phyloP scores from a whole-genome alignment of 2,329 filamentous ascomycete species.

The Calonectria pseudoreteaudii region DNA sequence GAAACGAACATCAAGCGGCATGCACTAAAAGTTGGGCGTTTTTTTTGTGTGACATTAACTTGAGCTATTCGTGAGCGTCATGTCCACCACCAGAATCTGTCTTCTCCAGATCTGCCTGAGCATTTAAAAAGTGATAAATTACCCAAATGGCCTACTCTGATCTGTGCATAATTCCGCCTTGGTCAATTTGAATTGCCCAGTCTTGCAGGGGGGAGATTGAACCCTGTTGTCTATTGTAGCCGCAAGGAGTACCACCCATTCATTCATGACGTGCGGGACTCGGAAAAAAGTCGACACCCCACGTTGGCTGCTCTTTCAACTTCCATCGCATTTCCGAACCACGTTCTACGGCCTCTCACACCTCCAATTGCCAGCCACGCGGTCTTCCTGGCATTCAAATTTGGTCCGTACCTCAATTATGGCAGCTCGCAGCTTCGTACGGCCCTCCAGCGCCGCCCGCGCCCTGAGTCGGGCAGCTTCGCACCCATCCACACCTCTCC shows the following conservation, averaged over 20 bases:
- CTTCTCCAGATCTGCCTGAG: conserved; percentile 1
- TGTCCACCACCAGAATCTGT: conserved; percentile 2
- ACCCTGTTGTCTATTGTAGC: background rate
- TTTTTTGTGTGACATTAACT: conserved; percentile 34
- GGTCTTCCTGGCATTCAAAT: background rate
- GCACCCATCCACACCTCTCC: conserved; percentile 26
- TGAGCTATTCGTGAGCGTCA: conserved; percentile 8
- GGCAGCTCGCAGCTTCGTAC: conserved; percentile 38
- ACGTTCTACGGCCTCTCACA: background rate
- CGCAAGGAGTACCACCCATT: conserved; percentile 6
- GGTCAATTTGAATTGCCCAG: background rate
- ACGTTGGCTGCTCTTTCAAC: conserved; percentile 29
- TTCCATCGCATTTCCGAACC: conserved; percentile 1
- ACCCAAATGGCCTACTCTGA: background rate
- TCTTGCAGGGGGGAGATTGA: background rate
- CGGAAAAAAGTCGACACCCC: conserved; percentile 42
- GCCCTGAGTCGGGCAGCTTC: conserved; percentile 33
- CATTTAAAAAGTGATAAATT: background rate
- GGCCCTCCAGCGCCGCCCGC: conserved; percentile 34
- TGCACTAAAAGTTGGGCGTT: conserved; percentile 34
- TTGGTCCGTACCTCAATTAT: conserved; percentile 13
- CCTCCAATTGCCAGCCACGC: background rate
- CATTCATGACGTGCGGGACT: conserved; percentile 45
- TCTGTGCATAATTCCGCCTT: background rate
- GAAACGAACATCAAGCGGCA: conserved; percentile 55